Evolutionary conservation across 2,329 filamentous ascomycete species (phyloP).

Genomic region (Fusarium albidum): DNA sequence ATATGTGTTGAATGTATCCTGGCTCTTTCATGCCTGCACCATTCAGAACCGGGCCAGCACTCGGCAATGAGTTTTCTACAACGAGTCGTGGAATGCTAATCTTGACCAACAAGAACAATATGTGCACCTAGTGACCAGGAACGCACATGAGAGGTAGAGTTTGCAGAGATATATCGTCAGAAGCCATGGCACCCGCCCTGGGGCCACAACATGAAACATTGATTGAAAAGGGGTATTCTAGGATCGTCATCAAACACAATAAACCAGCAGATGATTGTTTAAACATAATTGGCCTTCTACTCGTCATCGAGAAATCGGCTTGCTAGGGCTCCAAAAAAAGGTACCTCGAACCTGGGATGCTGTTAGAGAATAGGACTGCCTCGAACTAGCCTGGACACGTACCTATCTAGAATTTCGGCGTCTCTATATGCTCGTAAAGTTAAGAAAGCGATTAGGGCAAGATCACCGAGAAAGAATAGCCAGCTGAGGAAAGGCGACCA

Average conservation of each 20-base stretch:
- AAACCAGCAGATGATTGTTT: neutral
- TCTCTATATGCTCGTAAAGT: constrained; percentile 84
- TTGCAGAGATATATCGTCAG: neutral
- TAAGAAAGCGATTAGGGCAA: constrained; percentile 79
- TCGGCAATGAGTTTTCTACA: too few species aligned
- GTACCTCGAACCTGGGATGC: constrained; percentile 77
- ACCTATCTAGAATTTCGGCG: constrained; percentile 73
- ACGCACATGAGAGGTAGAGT: neutral
- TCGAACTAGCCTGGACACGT: constrained; percentile 30
- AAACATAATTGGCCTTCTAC: constrained; percentile 31
- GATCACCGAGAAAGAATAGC: constrained; percentile 79
- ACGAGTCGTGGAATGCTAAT: too few species aligned
- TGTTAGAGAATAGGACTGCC: neutral
- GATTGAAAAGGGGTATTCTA: constrained; percentile 26
- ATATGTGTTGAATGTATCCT: too few species aligned
- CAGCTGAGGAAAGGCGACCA: constrained; percentile 88
- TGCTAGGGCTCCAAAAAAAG: constrained; percentile 84
- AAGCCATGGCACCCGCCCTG: neutral
- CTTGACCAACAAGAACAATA: too few species aligned
- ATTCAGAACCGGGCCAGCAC: too few species aligned
- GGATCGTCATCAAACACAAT: constrained; percentile 4
- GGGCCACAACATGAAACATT: constrained; percentile 1
- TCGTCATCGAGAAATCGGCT: constrained; percentile 93
- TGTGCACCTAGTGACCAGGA: too few species aligned
- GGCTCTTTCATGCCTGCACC: too few species aligned